These are phyloP conservation scores for Suillus subalutaceus DNA, from an alignment of 768 basidiomycete genomes.

Conservation along the genomic window DNA sequence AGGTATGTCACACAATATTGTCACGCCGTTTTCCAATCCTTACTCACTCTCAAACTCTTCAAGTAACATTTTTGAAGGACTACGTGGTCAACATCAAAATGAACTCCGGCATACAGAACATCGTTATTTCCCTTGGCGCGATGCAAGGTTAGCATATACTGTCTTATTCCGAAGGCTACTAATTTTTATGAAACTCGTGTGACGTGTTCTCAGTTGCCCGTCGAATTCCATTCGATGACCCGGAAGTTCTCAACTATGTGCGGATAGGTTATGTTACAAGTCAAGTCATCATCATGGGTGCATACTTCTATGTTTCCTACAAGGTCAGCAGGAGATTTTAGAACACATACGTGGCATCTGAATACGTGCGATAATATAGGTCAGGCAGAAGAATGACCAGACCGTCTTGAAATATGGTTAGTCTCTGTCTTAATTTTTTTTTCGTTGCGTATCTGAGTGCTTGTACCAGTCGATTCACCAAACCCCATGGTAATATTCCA, in stretches of 20 bases:
- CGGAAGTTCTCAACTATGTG: slow-evolving; percentile 77
- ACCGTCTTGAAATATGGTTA: slow-evolving; percentile 94
- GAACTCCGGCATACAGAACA: slow-evolving; percentile 78
- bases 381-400: slow-evolving; percentile 94
- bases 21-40: slow-evolving; percentile 11
- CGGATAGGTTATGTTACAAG: slow-evolving; percentile 80
- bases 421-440: slow-evolving; percentile 27
- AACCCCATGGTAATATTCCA: slow-evolving; percentile 66
- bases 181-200: not conserved
- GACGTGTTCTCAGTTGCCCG: slow-evolving; percentile 67
- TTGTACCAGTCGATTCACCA: slow-evolving; percentile 65
- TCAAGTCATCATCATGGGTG: slow-evolving; percentile 69
- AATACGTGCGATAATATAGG: slow-evolving; percentile 51
- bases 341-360: not conserved
- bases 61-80: slow-evolving; percentile 15
- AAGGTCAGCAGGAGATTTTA: slow-evolving; percentile 45
- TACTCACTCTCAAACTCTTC: slow-evolving; percentile 10
- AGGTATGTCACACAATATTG: slow-evolving; percentile 17
- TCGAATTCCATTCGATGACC: slow-evolving; percentile 90
- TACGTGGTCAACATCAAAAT: slow-evolving; percentile 42
- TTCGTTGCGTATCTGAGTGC: slow-evolving; percentile 1
- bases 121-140: slow-evolving; percentile 87
- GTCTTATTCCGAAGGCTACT: not conserved
- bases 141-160: slow-evolving; percentile 72
- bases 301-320: slow-evolving; percentile 81